Evolutionary conservation across 2,329 filamentous ascomycete genomes (phyloP).

Genomic region (Epicoccum nigrum): DNA sequence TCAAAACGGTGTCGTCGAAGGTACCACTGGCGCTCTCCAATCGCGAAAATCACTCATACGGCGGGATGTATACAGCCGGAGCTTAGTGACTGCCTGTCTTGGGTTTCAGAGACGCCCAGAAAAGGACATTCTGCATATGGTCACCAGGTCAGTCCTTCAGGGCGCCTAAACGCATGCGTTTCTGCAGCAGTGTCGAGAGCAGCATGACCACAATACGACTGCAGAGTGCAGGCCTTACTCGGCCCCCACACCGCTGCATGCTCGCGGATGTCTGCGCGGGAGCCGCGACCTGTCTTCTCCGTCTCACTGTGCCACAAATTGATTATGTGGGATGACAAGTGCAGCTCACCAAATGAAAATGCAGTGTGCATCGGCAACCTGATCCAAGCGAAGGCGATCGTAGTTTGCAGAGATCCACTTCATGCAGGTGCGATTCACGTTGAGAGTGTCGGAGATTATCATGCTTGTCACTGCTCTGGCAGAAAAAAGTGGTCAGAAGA

Average conservation of each 20-base stretch:
- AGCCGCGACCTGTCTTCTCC: background rate
- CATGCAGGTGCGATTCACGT: conserved; percentile 4
- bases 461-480: background rate
- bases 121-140: conserved; percentile 1
- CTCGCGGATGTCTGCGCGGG: background rate
- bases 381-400: background rate
- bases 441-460: conserved; percentile 2
- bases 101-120: conserved; percentile 1
- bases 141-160: conserved; percentile 15
- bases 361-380: background rate
- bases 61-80: conserved; percentile 2
- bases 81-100: conserved; percentile 15
- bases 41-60: conserved; percentile 13
- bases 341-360: background rate
- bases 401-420: background rate
- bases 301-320: background rate
- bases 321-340: conserved; percentile 3
- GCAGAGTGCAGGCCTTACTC: background rate
- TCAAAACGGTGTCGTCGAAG: conserved; percentile 2
- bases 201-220: background rate
- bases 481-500: background rate
- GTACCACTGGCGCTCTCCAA: conserved; percentile 8
- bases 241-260: background rate
- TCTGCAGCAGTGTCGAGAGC: conserved; percentile 1
- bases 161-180: background rate